Evolutionary conservation across 805 yeast species (phyloP).

Genomic region (Lachancea sp.): DNA sequence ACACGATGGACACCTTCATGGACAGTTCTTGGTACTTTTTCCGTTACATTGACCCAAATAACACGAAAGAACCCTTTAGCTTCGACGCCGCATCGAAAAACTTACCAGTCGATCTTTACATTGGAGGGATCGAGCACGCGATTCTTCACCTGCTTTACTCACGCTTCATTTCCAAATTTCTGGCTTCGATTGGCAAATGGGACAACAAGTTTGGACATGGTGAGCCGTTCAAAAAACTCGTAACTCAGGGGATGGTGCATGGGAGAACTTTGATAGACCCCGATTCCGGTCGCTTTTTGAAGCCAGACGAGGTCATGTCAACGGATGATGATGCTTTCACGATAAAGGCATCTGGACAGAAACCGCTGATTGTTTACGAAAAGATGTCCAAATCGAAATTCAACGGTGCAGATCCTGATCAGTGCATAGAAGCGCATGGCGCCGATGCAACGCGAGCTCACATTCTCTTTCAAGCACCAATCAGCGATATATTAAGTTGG

Average conservation of each 20-base stretch:
- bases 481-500: conserved; percentile 79
- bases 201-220: conserved; percentile 48
- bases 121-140: conserved; percentile 97
- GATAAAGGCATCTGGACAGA: conserved; percentile 43
- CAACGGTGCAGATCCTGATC: conserved; percentile 88
- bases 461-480: conserved; percentile 85
- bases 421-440: conserved; percentile 70
- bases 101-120: conserved; percentile 84
- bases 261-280: conserved; percentile 81
- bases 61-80: conserved; percentile 48
- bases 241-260: conserved; percentile 98
- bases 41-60: conserved; percentile 72
- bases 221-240: conserved; percentile 75
- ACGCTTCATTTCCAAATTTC: conserved; percentile 76
- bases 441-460: conserved; percentile 95
- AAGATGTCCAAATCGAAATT: conserved; percentile 96
- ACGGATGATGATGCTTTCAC: conserved; percentile 37
- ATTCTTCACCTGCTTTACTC: conserved; percentile 84
- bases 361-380: conserved; percentile 59
- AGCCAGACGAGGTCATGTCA: conserved; percentile 63
- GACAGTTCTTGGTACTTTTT: conserved; percentile 96
- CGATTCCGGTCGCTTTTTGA: conserved; percentile 62
- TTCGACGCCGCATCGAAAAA: conserved; percentile 41
- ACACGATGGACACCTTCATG: conserved; percentile 98
- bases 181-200: conserved; percentile 65